Base-by-base conservation (phyloP, 352 stramenopile genomes). In the Globisporangium alternatum region DNA sequence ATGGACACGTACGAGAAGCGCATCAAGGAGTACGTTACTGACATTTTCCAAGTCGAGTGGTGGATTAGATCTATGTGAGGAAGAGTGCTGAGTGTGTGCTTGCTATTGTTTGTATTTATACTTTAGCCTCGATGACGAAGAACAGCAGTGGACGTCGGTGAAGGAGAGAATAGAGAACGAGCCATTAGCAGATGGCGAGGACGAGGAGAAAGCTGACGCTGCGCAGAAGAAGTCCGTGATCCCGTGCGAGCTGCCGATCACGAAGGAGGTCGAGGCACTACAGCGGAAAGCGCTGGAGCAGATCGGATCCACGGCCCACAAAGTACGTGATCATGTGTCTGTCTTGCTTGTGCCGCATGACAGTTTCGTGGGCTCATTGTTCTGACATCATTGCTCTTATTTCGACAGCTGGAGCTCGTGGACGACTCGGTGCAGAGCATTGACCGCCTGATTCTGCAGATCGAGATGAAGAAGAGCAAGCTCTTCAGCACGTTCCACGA, bases 401-500 rank as follows among this genome's bases (percentile, higher is more conserved):
- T 31, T 41, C 13, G 30, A 51, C 53, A 91, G 83, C 52, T 91
- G 47, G 56, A 69, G n/a, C 70, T 86, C 39, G 61, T 90, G 31
- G 73, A 89, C 30, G 76, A 78, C 31, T 90, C 83, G n/a, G 86
- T 90, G 76, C 51, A 75, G 54, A 83, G 75, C 4, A 72, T 89
- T 33, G 82, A 90, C 57, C 77, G 79, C 31, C 74, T 90, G 54
- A 77, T 87, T 25, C 61, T 91, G 43, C 74, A 90, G 67, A 75
- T 80, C 15, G 83, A 91, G 69, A 86, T 80, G 55, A 83, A 88
- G 69, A 90, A 90, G 56, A 66, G 77, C 1, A 67, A 77, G 54
- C 65, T 94, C 2, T 94, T 94, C 61, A 65, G 73, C 13, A 71
- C 82, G n/a, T 92, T 89, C 71, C 81, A 91, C 62, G 77, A 78